Evolutionary conservation across 495 filamentous ascomycete genomes (phyloP), one percentile per base, ranked within the genome.

Genomic region (Chaetomium cochliodes): DNA sequence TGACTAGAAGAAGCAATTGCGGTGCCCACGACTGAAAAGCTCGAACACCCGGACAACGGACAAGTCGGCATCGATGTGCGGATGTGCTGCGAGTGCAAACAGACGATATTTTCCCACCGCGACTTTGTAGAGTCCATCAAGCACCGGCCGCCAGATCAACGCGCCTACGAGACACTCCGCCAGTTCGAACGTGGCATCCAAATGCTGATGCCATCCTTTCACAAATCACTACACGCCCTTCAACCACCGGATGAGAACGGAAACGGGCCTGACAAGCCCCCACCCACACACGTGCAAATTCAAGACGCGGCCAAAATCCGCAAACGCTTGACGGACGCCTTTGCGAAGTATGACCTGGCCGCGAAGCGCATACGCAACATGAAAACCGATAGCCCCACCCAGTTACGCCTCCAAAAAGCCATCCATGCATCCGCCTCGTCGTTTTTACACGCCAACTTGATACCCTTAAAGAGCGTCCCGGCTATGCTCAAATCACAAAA

Each of bases 111-210:
- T 75, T 86, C 88, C 58, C 88, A 88, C 61, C 84, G 86, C 22
- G 94, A 97, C 69, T 98, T 97, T 69, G 82, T 84, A 52, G 86
- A 84, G 33, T 87, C 91, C 44, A 73, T 90, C 13, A 77, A 81
- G 7, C 81, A 84, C 22, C 88, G 86, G 64, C 90, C 92, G 3
- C 82, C 90, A 22, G 90, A 92, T 63, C 86, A 91, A 67, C 83
- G 90, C 57, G 86, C 91, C 1, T 98, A 97, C 72, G 88, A 94
- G 61, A 94, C 92, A 58, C 80, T 98, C 4, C 77, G 87, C 6
- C 92, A 97, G 69, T 98, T 97, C 64, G 90, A 98, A 74, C 82
- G 86, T 50, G 94, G 94, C 53, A 97, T 98, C 65, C 85, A 88
- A 39, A 77, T 90, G 53, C 81, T 97, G 60, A 77, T 97, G 62